Percentiles rank a stretch among this genome's conserved stretches.
These are phyloP conservation scores for Claviceps digitariae DNA, from an alignment of 2,329 filamentous ascomycete genomes.

Conservation along the genomic window DNA sequence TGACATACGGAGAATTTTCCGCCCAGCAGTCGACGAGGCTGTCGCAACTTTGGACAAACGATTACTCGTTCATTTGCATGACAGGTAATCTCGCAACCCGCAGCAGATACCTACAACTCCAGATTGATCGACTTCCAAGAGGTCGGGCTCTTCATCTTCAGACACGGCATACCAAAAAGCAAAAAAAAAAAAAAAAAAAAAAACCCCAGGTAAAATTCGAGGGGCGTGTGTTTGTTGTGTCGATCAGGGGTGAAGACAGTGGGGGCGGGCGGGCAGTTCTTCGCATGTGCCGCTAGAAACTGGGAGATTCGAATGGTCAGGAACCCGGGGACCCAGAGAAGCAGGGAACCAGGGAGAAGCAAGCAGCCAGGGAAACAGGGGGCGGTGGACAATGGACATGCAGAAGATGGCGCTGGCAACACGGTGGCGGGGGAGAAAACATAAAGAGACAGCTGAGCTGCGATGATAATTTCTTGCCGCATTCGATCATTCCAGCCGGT, in stretches of 20 bases:
- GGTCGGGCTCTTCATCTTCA: too few species aligned
- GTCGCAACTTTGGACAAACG: not conserved
- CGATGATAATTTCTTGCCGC: not conserved
- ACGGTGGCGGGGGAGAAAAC: too few species aligned
- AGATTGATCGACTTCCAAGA: too few species aligned
- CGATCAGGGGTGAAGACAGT: not conserved
- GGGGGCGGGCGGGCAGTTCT: not conserved
- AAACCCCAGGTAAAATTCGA: not conserved
- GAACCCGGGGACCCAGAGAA: too few species aligned
- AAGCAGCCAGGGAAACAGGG: too few species aligned
- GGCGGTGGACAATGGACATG: too few species aligned
- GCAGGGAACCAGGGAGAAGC: too few species aligned
- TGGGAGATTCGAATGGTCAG: not conserved
- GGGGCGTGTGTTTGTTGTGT: too few species aligned
- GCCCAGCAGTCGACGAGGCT: too few species aligned
- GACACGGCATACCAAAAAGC: not conserved
- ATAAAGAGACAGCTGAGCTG: not conserved
- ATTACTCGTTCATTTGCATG: not conserved
- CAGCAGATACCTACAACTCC: not conserved
- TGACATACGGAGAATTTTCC: not conserved
- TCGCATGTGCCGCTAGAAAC: not conserved
- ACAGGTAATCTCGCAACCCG: not conserved
- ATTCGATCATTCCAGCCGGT: not conserved
- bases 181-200: too few species aligned
- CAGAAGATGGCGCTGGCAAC: too few species aligned